Percentiles rank a stretch among this genome's conserved stretches.
Evolutionary conservation across 2,329 filamentous ascomycete species (phyloP).

Genomic region (Pseudocercospora fuligena): DNA sequence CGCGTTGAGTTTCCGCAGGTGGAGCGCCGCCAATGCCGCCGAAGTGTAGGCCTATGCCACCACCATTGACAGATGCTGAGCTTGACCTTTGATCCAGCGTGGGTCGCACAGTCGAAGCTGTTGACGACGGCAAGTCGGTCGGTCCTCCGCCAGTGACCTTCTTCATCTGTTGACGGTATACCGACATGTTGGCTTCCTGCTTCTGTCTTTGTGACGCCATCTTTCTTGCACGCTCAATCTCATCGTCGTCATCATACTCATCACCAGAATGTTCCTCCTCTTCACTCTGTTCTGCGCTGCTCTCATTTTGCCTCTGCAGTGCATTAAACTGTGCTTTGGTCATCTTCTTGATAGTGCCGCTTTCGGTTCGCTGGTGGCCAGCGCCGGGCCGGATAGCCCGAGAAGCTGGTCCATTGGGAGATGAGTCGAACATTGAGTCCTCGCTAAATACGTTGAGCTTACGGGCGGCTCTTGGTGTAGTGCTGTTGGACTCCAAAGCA

Average conservation of each 20-base stretch:
- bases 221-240: conserved; percentile 73
- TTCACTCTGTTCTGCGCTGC: conserved; percentile 42
- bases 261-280: conserved; percentile 60
- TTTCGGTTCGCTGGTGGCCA: conserved; percentile 30
- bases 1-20: conserved; percentile 32
- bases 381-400: conserved; percentile 35
- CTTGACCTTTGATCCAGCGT: conserved; percentile 59
- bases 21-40: conserved; percentile 39
- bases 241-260: conserved; percentile 74
- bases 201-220: conserved; percentile 78
- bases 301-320: conserved; percentile 69
- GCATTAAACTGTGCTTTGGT: conserved; percentile 84
- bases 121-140: conserved; percentile 46
- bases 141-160: conserved; percentile 81
- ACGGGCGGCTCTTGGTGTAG: conserved; percentile 33
- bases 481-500: conserved; percentile 32
- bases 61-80: conserved; percentile 25
- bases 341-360: conserved; percentile 70
- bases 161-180: conserved; percentile 96
- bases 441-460: conserved; percentile 19
- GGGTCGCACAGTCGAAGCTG: conserved; percentile 55
- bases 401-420: conserved; percentile 41
- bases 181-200: conserved; percentile 86
- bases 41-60: conserved; percentile 32
- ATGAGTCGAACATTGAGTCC: conserved; percentile 38